Evolutionary conservation across 148 eudicot genomes (phyloP), one percentile per base, ranked within the genome.

Genomic region (Pouteria glomerata): DNA sequence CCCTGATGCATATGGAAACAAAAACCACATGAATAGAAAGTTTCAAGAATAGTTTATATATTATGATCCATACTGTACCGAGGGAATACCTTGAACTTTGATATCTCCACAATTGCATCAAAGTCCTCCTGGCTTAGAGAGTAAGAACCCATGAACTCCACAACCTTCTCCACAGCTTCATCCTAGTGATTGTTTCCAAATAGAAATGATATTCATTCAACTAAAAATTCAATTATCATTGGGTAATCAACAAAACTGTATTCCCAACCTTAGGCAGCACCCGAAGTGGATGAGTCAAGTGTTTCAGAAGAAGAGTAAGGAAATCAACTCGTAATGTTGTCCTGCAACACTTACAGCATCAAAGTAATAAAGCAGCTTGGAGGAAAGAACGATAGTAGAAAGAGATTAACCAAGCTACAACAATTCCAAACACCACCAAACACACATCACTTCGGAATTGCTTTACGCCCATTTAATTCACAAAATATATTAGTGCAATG

Each of bases 121-220:
- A 87, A 89, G 79, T 94, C 97, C 63, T 88, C 96, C 88, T 87
- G 92, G 82, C 74, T 89, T 56, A 94, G 77, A 21, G 93, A 91
- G 81, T 94, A 94, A 42, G 68, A 60, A 77, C 91, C 92, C 97
- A 94, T 94, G 72, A 94, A 89, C 71, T 89, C 93, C 19, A 94
- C 93, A 82, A 94, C 98, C 70, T 86, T 85, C 85, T 84, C 89
- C 62, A 88, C 98, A 70, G 92, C 98, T 78, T 89, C 96, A 78
- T 91, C 98, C 97, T 93, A 80, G 59, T 48, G 55, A 78, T 69
- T 48, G 62, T 66, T 62, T 68, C n/a, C 75, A 72, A 47, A 41
- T 19, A 11, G 16, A 66, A 52, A 53, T 66, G 2, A 66, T 57
- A 53, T 26, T 12, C 8, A 63, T 39, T 57, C 63, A 67, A 39